Conservation (phyloP, 1,284 basidiomycete genomes). For the Cutaneotrichosporon sp. region DNA sequence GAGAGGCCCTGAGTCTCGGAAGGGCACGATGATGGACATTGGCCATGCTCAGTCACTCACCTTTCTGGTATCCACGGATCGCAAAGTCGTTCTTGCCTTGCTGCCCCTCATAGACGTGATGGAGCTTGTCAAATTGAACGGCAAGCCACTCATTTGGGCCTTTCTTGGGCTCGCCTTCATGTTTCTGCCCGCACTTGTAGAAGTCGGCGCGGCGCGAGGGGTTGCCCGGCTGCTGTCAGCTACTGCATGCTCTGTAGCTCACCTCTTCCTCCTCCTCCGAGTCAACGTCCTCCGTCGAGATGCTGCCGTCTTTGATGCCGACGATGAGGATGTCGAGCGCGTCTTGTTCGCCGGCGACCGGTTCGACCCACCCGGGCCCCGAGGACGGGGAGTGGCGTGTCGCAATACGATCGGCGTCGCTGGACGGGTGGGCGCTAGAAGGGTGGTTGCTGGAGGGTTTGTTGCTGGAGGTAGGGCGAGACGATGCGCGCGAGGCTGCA, state of each 20-base stretch:
- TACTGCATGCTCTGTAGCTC: neutral
- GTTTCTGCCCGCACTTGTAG: constrained; percentile 43
- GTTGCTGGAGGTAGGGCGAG: neutral
- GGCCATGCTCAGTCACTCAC: too few relatives aligned
- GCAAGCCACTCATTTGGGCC: constrained; percentile 52
- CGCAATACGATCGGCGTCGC: constrained; percentile 14
- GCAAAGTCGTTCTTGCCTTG: constrained; percentile 45
- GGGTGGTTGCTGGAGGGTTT: too few relatives aligned
- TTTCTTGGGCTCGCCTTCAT: constrained; percentile 28
- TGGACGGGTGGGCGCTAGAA: neutral
- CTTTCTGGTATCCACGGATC: constrained; percentile 39
- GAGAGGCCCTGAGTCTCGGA: too few relatives aligned
- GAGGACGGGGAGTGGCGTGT: constrained; percentile 32
- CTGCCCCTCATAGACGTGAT: constrained; percentile 41
- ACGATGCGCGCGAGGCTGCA: neutral
- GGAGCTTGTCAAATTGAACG: constrained; percentile 45
- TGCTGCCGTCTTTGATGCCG: constrained; percentile 35
- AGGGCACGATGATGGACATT: too few relatives aligned
- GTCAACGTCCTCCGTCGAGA: constrained; percentile 15
- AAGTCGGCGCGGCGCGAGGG: constrained; percentile 24
- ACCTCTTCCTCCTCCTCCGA: constrained; percentile 11
- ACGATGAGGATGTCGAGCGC: constrained; percentile 44
- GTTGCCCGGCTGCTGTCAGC: constrained; percentile 16
- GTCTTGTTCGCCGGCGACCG: constrained; percentile 27
- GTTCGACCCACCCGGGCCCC: constrained; percentile 39